These are phyloP conservation scores for Diaporthe sp. DNA, from an alignment of 2,329 filamentous ascomycete species.

Conservation along the genomic window DNA sequence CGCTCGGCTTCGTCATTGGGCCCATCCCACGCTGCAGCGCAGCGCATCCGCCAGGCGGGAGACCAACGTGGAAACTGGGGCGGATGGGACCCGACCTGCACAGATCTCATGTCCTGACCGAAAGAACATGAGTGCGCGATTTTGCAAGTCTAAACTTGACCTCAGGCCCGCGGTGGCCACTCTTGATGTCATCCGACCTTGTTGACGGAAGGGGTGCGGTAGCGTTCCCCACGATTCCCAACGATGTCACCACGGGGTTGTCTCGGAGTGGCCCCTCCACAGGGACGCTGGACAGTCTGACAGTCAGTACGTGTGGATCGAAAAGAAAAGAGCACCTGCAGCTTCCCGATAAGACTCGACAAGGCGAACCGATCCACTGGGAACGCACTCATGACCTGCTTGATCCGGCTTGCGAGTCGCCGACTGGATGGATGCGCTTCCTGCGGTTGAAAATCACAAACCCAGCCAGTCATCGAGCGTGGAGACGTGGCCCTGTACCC, in stretches of 20 bases:
- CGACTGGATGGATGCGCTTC: constrained; percentile 36
- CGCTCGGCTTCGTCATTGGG: constrained; percentile 7
- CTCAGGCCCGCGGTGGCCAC: background rate
- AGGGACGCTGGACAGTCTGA: background rate
- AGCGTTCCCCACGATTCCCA: constrained; percentile 17
- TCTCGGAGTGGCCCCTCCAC: background rate
- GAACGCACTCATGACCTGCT: constrained; percentile 37
- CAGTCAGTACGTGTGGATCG: constrained; percentile 13
- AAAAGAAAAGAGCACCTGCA: constrained; percentile 25
- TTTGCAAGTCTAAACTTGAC: constrained; percentile 25
- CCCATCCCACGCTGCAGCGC: constrained; percentile 22
- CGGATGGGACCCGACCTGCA: constrained; percentile 5
- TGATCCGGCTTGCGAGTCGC: constrained; percentile 28
- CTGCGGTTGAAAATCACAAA: constrained; percentile 34
- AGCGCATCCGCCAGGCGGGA: constrained; percentile 26
- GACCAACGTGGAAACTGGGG: background rate
- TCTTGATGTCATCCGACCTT: constrained; percentile 37
- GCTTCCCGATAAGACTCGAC: constrained; percentile 37
- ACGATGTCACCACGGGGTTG: constrained; percentile 31
- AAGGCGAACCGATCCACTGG: constrained; percentile 39
- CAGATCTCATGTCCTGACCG: constrained; percentile 20
- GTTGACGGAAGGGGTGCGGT: constrained; percentile 12
- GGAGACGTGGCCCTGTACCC: constrained; percentile 14
- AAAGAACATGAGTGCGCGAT: constrained; percentile 16
- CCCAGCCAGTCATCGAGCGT: constrained; percentile 36